Conservation (phyloP, 495 filamentous ascomycete genomes). For the Viridothelium virens region DNA sequence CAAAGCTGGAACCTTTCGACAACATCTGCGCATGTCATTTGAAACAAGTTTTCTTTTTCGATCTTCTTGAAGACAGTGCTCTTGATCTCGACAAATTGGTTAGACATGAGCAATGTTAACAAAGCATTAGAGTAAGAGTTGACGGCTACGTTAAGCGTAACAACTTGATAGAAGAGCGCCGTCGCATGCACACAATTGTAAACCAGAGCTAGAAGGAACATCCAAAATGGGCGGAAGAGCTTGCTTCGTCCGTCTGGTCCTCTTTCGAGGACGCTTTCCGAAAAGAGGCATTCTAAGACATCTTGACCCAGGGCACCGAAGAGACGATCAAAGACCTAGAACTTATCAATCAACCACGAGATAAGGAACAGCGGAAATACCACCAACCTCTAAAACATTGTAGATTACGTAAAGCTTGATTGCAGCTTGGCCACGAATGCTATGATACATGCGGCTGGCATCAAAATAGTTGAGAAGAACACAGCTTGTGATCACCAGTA, state of each 20-base stretch:
- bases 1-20: slow-evolving; percentile 97
- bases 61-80: slow-evolving; percentile 95
- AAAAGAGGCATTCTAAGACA: slow-evolving; percentile 92
- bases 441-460: slow-evolving; percentile 96
- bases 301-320: slow-evolving; percentile 90
- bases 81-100: slow-evolving; percentile 98
- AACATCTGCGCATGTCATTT: slow-evolving; percentile 90
- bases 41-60: slow-evolving; percentile 95
- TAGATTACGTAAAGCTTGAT: slow-evolving; percentile 99
- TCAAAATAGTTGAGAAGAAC: slow-evolving; percentile 84
- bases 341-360: slow-evolving; percentile 8
- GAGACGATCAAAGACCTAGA: slow-evolving; percentile 65
- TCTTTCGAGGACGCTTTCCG: slow-evolving; percentile 80
- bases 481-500: slow-evolving; percentile 77
- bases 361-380: no score
- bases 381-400: slow-evolving; percentile 74
- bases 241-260: slow-evolving; percentile 85
- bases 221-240: slow-evolving; percentile 79
- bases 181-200: slow-evolving; percentile 86
- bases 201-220: slow-evolving; percentile 76
- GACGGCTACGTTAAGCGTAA: slow-evolving; percentile 94
- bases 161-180: slow-evolving; percentile 90
- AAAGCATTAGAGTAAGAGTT: slow-evolving; percentile 98
- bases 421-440: slow-evolving; percentile 88
- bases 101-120: slow-evolving; percentile 81